Evolutionary conservation across 2,329 filamentous ascomycete genomes (phyloP).

Genomic region (Penicillium brasilianum): DNA sequence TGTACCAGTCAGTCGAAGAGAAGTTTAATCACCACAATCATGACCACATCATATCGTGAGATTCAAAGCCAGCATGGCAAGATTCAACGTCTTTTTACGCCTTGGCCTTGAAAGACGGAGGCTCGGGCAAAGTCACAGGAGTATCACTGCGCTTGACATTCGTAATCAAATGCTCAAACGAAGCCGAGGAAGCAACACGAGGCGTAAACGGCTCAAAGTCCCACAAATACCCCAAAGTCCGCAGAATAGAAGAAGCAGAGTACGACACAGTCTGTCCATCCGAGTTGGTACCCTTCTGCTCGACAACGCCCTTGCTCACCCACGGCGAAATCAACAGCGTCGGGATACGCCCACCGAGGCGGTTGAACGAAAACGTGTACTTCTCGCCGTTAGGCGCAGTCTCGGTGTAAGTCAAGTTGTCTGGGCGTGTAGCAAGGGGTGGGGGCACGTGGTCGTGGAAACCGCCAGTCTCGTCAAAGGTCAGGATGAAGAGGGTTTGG

Average conservation of each 20-base stretch:
- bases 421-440: conserved; percentile 40
- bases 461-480: conserved; percentile 46
- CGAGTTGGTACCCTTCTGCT: conserved; percentile 37
- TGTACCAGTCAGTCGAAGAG: no score
- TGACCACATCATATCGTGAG: neutral
- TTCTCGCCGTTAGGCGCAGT: conserved; percentile 32
- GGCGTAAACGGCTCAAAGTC: conserved; percentile 41
- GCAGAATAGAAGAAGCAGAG: conserved; percentile 36
- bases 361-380: conserved; percentile 37
- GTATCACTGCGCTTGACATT: conserved; percentile 29
- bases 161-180: conserved; percentile 39
- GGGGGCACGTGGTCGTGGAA: conserved; percentile 48
- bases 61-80: neutral
- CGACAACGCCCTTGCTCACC: conserved; percentile 36
- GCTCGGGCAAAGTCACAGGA: conserved; percentile 27
- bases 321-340: conserved; percentile 40
- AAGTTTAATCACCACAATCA: no score
- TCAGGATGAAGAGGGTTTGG: conserved; percentile 43
- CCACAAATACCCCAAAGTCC: conserved; percentile 42
- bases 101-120: conserved; percentile 20
- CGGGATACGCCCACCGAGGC: conserved; percentile 38
- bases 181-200: conserved; percentile 33
- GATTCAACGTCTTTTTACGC: neutral
- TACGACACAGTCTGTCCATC: conserved; percentile 34
- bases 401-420: conserved; percentile 43